phyloP scores from a whole-genome alignment of 495 filamentous ascomycete genomes.

The Neurospora sp. region DNA sequence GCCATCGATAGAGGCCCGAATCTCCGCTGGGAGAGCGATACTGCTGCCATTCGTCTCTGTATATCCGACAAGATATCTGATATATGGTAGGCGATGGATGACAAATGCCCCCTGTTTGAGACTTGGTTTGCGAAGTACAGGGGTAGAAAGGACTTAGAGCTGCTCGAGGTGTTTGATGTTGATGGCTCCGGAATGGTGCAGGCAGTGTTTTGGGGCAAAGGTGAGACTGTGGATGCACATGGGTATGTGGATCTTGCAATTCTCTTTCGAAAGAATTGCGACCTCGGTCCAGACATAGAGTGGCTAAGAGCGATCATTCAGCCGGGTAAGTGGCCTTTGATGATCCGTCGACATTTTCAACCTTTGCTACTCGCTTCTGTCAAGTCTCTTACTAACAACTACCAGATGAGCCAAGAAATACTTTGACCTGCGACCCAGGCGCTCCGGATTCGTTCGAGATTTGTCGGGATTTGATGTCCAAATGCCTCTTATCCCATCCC shows the following conservation, averaged over 20 bases:
- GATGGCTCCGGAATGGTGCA: background rate
- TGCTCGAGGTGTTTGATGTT: background rate
- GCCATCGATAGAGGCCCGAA: no score
- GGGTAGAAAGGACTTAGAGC: background rate
- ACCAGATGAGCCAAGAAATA: background rate
- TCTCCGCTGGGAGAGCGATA: no score
- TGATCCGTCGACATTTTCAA: background rate
- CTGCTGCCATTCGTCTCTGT: background rate
- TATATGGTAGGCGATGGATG: background rate
- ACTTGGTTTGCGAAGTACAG: background rate
- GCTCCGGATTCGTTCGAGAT: background rate
- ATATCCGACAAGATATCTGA: background rate
- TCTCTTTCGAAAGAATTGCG: no score
- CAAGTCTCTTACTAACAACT: background rate
- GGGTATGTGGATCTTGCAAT: no score
- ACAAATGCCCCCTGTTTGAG: background rate
- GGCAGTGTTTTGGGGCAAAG: no score
- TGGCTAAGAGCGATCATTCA: background rate
- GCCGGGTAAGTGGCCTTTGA: background rate
- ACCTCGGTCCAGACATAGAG: no score
- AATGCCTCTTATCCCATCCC: background rate
- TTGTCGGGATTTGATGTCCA: background rate
- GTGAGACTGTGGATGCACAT: no score
- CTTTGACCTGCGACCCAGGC: background rate
- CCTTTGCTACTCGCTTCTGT: background rate